Conservation (phyloP, 306 rosid species). For the Dalbergia oliveri region DNA sequence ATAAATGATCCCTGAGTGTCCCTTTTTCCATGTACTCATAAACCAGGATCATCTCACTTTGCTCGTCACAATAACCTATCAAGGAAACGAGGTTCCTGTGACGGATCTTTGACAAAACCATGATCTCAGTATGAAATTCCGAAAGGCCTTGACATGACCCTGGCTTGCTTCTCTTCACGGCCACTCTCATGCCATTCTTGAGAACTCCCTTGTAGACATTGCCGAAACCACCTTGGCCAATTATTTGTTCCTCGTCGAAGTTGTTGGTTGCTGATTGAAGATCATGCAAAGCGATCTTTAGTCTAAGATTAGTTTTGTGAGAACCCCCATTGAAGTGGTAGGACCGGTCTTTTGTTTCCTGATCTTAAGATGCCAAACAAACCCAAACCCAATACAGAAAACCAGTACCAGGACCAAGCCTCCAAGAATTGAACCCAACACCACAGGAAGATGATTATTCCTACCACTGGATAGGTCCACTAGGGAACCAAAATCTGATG, state of each 20-base stretch:
- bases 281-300: too few relatives aligned
- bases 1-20: slow-evolving; percentile 63
- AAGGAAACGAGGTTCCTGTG: slow-evolving; percentile 78
- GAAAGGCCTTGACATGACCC: slow-evolving; percentile 65
- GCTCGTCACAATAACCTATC: slow-evolving; percentile 75
- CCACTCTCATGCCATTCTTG: slow-evolving; percentile 66
- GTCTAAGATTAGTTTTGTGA: too few relatives aligned
- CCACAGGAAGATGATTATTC: too few relatives aligned
- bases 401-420: too few relatives aligned
- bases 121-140: slow-evolving; percentile 77
- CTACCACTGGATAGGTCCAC: too few relatives aligned
- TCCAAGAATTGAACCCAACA: too few relatives aligned
- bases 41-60: slow-evolving; percentile 69
- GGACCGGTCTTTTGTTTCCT: too few relatives aligned
- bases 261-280: slow-evolving; percentile 66
- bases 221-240: slow-evolving; percentile 84
- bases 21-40: slow-evolving; percentile 79
- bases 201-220: slow-evolving; percentile 74
- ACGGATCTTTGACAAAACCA: slow-evolving; percentile 75
- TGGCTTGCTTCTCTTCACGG: slow-evolving; percentile 70
- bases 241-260: slow-evolving; percentile 63
- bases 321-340: too few relatives aligned
- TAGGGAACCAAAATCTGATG: too few relatives aligned
- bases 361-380: too few relatives aligned
- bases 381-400: too few relatives aligned